phyloP scores from a whole-genome alignment of 768 basidiomycete species.

The Boletus eberwhitei region DNA sequence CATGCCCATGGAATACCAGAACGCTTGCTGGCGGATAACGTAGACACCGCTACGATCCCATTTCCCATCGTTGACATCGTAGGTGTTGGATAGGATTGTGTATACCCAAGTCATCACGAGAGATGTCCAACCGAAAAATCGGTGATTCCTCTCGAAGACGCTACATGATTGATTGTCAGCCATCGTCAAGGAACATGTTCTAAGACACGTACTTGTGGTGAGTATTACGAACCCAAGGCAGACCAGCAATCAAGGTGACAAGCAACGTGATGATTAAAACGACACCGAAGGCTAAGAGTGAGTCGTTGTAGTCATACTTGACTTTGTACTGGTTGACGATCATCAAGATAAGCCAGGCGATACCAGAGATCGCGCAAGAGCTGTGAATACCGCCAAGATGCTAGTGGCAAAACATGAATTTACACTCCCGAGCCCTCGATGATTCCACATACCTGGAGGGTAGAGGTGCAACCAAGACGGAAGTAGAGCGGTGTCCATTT shows the following conservation, averaged over 20 bases:
- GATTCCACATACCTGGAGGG: conserved; percentile 49
- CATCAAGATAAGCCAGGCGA: conserved; percentile 66
- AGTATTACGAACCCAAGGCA: conserved; percentile 78
- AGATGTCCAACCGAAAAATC: conserved; percentile 75
- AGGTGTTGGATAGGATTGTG: conserved; percentile 64
- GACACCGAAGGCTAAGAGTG: conserved; percentile 59
- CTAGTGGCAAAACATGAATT: conserved; percentile 30
- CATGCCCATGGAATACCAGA: conserved; percentile 76
- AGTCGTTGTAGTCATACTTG: conserved; percentile 47
- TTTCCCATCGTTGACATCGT: conserved; percentile 48
- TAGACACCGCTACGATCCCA: conserved; percentile 57
- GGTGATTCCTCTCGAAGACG: conserved; percentile 77
- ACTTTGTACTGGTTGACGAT: conserved; percentile 54
- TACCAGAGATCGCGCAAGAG: conserved; percentile 69
- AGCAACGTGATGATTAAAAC: conserved; percentile 55
- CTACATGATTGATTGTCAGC: conserved; percentile 31
- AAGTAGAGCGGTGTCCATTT: conserved; percentile 79
- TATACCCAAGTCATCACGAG: conserved; percentile 59
- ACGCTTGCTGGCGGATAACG: conserved; percentile 66
- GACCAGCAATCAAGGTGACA: conserved; percentile 59
- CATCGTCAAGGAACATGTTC: background rate
- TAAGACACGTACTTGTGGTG: conserved; percentile 65
- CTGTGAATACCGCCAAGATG: conserved; percentile 81
- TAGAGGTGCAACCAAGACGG: conserved; percentile 69
- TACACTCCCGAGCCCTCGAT: background rate